Evolutionary conservation across 805 yeast genomes (phyloP), one percentile per base, ranked within the genome.

Genomic region (Zygoascus tannicola): DNA sequence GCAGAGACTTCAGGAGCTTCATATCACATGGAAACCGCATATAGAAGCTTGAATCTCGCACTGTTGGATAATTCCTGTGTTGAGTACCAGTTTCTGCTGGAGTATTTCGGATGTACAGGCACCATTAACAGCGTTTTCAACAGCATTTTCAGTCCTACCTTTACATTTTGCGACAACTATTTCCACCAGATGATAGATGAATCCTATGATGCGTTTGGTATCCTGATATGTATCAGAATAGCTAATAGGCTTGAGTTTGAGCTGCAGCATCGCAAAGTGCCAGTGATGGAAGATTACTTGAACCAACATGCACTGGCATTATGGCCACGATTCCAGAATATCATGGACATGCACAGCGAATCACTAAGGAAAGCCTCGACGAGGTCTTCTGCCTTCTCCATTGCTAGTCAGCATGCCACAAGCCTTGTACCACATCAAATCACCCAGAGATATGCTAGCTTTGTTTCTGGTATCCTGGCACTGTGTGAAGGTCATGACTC

Each of bases 321-420:
- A 37, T 92, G 97, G 97, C 95, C 97, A 0, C 77, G 74, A 46
- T 83, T 88, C 56, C 88, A 87, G 55, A 71, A 69, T 38, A 67
- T 85, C 28, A 73, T 88, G 35, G 96, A 87, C 58, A 64, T 75
- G 28, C 85, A 90, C 54, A 81, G 95, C 53, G 82, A 78, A 18
- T 75, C 79, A 40, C 65, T 86, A 59, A 79, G 81, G 49, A 74
- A 69, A 42, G 73, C 73, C 60, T 39, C 68, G 52, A 47, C 73
- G 16, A 65, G 62, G 58, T 50, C 63, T 2, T 50, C 66, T 0
- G 28, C 43, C 12, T 53, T 44, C 22, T 40, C 59, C n/a, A 46
- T 44, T 28, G 58, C 62, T 14, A 60, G 65, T 33, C 59, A 64
- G 8, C 51, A 66, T 2, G 51, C 58, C 4, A 50, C 63, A 10